Percentiles rank a stretch among this genome's conserved stretches.
Evolutionary conservation across 148 eudicot genomes (phyloP).

Genomic region (Spergularia bocconei): DNA sequence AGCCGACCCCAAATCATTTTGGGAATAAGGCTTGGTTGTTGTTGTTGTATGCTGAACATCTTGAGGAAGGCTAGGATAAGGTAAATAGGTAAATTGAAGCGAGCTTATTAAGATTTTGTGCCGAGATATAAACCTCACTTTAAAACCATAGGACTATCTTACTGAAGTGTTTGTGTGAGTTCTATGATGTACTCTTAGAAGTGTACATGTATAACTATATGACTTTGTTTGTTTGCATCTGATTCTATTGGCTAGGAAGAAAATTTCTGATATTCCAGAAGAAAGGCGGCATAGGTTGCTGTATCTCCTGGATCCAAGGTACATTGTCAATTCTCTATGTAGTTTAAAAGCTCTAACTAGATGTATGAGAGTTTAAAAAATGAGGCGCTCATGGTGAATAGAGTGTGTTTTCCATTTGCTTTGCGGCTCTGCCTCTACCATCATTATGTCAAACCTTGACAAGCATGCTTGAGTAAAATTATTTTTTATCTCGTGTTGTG

Average conservation of each 20-base stretch:
- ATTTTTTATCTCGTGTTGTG: neutral
- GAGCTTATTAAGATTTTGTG: too few species aligned
- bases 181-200: neutral
- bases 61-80: neutral
- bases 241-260: constrained; percentile 46
- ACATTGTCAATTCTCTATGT: neutral
- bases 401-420: neutral
- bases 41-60: neutral
- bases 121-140: too few species aligned
- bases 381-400: neutral
- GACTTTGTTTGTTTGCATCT: constrained; percentile 5
- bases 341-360: neutral
- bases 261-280: constrained; percentile 72
- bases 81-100: too few species aligned
- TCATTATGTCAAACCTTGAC: neutral
- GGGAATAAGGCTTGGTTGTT: too few species aligned
- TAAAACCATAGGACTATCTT: neutral
- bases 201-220: neutral
- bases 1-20: too few species aligned
- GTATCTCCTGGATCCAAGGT: constrained; percentile 58
- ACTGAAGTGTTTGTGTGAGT: neutral
- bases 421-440: neutral
- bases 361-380: neutral
- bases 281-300: constrained; percentile 68
- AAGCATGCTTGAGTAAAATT: neutral